These are phyloP conservation scores for Cyathus olla DNA, from an alignment of 1,284 basidiomycete species.

Conservation along the genomic window DNA sequence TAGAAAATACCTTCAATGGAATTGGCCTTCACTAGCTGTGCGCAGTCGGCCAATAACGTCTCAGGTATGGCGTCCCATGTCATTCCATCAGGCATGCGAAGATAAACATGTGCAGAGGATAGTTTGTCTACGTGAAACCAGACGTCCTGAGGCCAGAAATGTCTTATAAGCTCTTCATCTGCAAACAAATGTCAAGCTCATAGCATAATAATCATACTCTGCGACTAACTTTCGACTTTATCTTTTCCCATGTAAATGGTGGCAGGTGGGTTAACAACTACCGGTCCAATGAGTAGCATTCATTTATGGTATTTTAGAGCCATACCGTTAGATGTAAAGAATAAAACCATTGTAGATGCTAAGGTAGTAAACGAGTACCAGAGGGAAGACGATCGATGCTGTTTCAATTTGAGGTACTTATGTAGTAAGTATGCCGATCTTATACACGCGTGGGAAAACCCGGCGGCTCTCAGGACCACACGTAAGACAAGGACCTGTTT, in stretches of 20 bases:
- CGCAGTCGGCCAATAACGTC: slow-evolving; percentile 85
- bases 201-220: slow-evolving; percentile 5
- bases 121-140: slow-evolving; percentile 93
- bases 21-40: slow-evolving; percentile 97
- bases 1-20: slow-evolving; percentile 90
- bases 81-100: slow-evolving; percentile 86
- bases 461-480: too few species aligned
- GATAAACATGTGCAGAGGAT: slow-evolving; percentile 94
- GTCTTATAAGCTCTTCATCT: slow-evolving; percentile 96
- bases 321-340: slow-evolving; percentile 74
- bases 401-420: too few species aligned
- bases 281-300: background rate
- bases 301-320: background rate
- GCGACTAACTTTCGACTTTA: slow-evolving; percentile 92
- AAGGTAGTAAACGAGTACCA: too few species aligned
- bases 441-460: too few species aligned
- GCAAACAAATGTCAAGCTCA: slow-evolving; percentile 16
- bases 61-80: slow-evolving; percentile 91
- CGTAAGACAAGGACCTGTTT: too few species aligned
- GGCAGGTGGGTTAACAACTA: slow-evolving; percentile 73
- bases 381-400: slow-evolving; percentile 5
- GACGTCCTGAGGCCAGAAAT: slow-evolving; percentile 86
- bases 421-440: too few species aligned
- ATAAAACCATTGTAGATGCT: slow-evolving; percentile 66
- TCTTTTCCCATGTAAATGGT: slow-evolving; percentile 96